These are phyloP conservation scores for Crithidia acanthocephali DNA, from an alignment of 208 protist genomes.

Conservation along the genomic window DNA sequence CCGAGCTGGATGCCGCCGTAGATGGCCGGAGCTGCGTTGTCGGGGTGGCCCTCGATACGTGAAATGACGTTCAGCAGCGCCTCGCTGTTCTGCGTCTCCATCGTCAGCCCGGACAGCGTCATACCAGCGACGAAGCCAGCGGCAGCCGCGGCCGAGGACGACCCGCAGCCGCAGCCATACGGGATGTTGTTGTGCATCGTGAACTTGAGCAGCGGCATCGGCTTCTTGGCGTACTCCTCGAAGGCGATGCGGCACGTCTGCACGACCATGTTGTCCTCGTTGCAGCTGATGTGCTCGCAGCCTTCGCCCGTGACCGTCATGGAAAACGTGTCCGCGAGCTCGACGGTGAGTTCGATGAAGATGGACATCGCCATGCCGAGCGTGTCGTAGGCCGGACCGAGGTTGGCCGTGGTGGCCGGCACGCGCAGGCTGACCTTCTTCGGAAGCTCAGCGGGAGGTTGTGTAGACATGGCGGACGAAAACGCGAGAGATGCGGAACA, in stretches of 20 bases:
- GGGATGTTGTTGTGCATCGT: slow-evolving; percentile 91
- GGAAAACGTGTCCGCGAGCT: slow-evolving; percentile 71
- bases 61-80: slow-evolving; percentile 84
- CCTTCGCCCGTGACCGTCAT: slow-evolving; percentile 85
- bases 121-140: slow-evolving; percentile 93
- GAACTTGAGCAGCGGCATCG: slow-evolving; percentile 87
- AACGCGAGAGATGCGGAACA: neutral
- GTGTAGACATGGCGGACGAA: neutral
- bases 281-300: slow-evolving; percentile 63
- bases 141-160: slow-evolving; percentile 88
- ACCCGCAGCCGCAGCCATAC: slow-evolving; percentile 91
- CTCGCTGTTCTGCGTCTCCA: slow-evolving; percentile 73
- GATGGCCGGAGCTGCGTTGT: slow-evolving; percentile 94
- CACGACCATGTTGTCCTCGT: slow-evolving; percentile 89
- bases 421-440: slow-evolving; percentile 83
- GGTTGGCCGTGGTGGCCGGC: slow-evolving; percentile 94
- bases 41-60: slow-evolving; percentile 91
- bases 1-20: slow-evolving; percentile 95
- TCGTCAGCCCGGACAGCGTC: slow-evolving; percentile 79
- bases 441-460: slow-evolving; percentile 15
- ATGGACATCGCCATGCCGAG: slow-evolving; percentile 93
- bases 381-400: slow-evolving; percentile 92
- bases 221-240: slow-evolving; percentile 71
- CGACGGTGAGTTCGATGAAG: slow-evolving; percentile 92
- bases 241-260: slow-evolving; percentile 75